A percentile compares a stretch with the other conserved stretches of the same genome.
Evolutionary conservation across 1,284 basidiomycete genomes (phyloP).

Genomic region (Pholiota adiposa): DNA sequence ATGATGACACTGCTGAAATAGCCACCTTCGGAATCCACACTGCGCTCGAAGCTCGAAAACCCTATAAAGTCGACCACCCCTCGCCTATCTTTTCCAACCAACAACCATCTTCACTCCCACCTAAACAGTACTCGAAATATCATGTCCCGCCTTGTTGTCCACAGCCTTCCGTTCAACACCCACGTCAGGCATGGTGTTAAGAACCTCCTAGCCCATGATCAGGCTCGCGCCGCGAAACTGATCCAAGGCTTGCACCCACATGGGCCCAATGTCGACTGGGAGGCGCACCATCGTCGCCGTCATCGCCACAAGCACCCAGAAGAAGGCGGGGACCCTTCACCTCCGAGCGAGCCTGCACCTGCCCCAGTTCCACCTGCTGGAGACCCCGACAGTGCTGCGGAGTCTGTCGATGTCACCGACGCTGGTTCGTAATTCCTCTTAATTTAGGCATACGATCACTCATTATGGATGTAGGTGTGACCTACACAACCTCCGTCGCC

Average conservation of each 20-base stretch:
- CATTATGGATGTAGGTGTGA: constrained; percentile 27
- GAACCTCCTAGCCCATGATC: constrained; percentile 56
- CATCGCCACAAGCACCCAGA: constrained; percentile 21
- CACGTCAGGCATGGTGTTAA: constrained; percentile 45
- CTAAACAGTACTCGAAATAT: neutral
- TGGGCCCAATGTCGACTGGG: constrained; percentile 42
- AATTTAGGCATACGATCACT: constrained; percentile 5
- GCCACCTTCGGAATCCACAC: neutral
- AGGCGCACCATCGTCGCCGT: constrained; percentile 6
- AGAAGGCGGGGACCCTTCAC: constrained; percentile 6
- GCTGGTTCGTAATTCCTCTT: constrained; percentile 38
- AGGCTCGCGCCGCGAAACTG: constrained; percentile 56
- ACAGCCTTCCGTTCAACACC: constrained; percentile 48
- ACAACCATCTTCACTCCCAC: neutral
- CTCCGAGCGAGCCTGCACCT: constrained; percentile 8
- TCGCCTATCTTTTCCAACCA: neutral
- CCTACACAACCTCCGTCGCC: constrained; percentile 34
- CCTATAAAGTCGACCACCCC: constrained; percentile 1
- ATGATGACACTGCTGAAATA: neutral
- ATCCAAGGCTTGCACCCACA: constrained; percentile 53
- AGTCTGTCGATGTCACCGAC: constrained; percentile 57
- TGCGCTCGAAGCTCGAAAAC: neutral
- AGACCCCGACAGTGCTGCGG: constrained; percentile 16
- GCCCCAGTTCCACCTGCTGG: constrained; percentile 26
- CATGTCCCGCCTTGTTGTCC: constrained; percentile 35